Evolutionary conservation across 2,329 filamentous ascomycete genomes (phyloP).

Genomic region (Aspergillus viridinutans): DNA sequence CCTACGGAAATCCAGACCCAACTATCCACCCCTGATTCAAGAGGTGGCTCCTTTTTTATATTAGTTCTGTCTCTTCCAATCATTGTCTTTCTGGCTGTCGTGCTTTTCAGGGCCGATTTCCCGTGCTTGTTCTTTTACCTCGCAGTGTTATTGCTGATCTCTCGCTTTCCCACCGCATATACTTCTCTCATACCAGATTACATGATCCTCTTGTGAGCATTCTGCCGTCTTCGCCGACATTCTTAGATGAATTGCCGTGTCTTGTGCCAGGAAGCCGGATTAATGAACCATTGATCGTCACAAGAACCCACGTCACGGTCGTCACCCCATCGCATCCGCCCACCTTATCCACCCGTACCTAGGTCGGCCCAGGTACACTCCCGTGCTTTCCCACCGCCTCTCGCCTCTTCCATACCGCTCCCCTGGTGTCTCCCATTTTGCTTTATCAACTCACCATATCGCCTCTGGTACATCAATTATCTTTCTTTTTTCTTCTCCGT

Average conservation of each 20-base stretch:
- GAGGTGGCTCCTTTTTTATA: neutral
- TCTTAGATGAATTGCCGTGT: conserved; percentile 13
- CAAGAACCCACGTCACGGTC: conserved; percentile 13
- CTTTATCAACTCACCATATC: conserved; percentile 5
- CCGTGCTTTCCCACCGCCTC: conserved; percentile 8
- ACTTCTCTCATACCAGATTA: conserved; percentile 1
- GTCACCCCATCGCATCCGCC: conserved; percentile 5
- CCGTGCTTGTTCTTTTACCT: neutral
- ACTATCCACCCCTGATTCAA: neutral
- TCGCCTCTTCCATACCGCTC: conserved; percentile 7
- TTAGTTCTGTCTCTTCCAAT: neutral
- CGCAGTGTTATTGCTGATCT: neutral
- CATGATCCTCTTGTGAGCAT: neutral
- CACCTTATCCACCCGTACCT: neutral
- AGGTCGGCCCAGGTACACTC: neutral
- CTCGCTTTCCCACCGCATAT: neutral
- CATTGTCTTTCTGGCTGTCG: neutral
- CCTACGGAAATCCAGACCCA: neutral
- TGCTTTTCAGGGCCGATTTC: neutral
- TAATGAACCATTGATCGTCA: conserved; percentile 18
- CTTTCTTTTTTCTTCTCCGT: neutral
- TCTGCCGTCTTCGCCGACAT: conserved; percentile 14
- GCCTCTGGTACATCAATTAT: conserved; percentile 1
- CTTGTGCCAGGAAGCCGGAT: conserved; percentile 8
- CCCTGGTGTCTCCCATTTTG: neutral